A percentile compares a stretch with the other conserved stretches of the same genome.
phyloP scores from a whole-genome alignment of 164 flowering plant genomes.

The Vitis amurensis region DNA sequence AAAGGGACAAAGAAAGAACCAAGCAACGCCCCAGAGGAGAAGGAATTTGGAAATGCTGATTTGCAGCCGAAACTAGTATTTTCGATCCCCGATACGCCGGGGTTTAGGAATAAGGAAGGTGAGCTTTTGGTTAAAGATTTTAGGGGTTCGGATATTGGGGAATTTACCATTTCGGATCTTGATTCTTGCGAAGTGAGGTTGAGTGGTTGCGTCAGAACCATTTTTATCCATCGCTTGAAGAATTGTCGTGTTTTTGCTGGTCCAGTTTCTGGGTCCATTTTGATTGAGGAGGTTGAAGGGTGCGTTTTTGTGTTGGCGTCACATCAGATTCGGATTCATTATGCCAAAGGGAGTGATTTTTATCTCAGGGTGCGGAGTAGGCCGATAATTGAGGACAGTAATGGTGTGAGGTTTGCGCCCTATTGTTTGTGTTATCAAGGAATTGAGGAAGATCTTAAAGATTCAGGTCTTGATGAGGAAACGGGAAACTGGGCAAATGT shows the following conservation, averaged over 20 bases:
- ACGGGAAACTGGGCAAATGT: slow-evolving; percentile 86
- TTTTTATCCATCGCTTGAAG: slow-evolving; percentile 60
- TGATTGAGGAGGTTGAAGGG: slow-evolving; percentile 75
- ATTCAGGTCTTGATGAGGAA: slow-evolving; percentile 69
- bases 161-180: slow-evolving; percentile 69
- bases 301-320: slow-evolving; percentile 80
- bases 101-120: slow-evolving; percentile 49
- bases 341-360: slow-evolving; percentile 65
- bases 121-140: slow-evolving; percentile 50
- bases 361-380: slow-evolving; percentile 81
- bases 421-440: slow-evolving; percentile 68
- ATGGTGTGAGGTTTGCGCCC: slow-evolving; percentile 77
- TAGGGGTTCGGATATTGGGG: slow-evolving; percentile 48
- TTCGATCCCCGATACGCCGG: slow-evolving; percentile 49
- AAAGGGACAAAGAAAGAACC: slow-evolving; percentile 37
- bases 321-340: slow-evolving; percentile 89
- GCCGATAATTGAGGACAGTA: slow-evolving; percentile 83
- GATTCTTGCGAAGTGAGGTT: slow-evolving; percentile 66
- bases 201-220: slow-evolving; percentile 57
- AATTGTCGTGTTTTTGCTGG: slow-evolving; percentile 72
- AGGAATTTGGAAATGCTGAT: slow-evolving; percentile 8
- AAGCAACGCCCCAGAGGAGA: slow-evolving; percentile 2
- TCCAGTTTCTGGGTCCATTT: slow-evolving; percentile 72
- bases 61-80: slow-evolving; percentile 8
- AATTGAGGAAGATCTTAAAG: slow-evolving; percentile 62